A percentile compares a stretch with the other conserved stretches of the same genome.
Conservation (phyloP, 768 basidiomycete species). For the Pulveroboletus frians region DNA sequence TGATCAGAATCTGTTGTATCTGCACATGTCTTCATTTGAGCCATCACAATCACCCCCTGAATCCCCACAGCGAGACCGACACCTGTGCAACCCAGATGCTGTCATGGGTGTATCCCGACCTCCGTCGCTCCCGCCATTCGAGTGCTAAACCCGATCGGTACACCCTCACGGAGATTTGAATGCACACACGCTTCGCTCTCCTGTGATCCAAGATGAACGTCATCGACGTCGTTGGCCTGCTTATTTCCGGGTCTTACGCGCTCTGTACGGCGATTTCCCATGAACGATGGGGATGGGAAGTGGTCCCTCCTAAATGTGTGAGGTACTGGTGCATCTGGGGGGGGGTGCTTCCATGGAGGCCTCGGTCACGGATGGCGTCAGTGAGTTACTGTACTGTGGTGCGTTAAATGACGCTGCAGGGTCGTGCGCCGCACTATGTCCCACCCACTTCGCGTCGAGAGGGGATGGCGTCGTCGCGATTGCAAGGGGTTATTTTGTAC, state of each 20-base stretch:
- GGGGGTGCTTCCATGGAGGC: neutral
- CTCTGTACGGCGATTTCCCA: neutral
- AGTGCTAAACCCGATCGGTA: no score
- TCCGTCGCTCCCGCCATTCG: no score
- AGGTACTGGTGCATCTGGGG: neutral
- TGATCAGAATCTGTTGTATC: no score
- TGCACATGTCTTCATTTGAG: no score
- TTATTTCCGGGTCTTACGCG: conserved; percentile 3
- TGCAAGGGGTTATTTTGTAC: conserved; percentile 3
- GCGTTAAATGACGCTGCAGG: conserved; percentile 1
- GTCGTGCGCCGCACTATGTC: neutral
- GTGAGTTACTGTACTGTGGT: no score
- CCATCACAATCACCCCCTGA: no score
- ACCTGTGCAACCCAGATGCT: no score
- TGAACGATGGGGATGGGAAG: neutral
- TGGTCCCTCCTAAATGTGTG: neutral
- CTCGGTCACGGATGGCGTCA: no score
- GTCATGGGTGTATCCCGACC: no score
- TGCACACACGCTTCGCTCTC: no score
- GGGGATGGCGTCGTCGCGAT: neutral
- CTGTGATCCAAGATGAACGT: neutral
- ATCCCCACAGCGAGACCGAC: no score
- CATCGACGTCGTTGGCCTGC: conserved; percentile 3
- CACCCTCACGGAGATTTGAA: no score
- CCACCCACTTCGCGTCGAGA: neutral